Conservation (phyloP, 2,329 filamentous ascomycete species). For the Davidsoniella australis region DNA sequence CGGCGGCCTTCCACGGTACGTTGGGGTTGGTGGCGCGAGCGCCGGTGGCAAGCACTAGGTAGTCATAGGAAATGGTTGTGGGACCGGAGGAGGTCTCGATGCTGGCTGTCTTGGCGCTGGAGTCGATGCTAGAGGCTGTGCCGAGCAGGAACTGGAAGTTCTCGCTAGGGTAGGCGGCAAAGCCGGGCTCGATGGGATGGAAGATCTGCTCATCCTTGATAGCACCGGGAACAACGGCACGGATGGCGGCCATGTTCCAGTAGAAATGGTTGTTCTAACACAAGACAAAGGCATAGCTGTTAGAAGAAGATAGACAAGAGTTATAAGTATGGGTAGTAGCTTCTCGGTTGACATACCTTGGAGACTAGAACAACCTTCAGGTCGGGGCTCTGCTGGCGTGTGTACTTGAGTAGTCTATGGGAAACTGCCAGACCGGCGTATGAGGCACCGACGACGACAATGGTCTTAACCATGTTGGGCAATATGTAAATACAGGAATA, state of each 20-base stretch:
- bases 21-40: conserved; percentile 24
- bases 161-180: conserved; percentile 31
- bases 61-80: conserved; percentile 30
- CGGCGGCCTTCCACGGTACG: conserved; percentile 35
- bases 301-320: neutral
- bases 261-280: conserved; percentile 37
- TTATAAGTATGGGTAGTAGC: neutral
- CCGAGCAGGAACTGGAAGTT: conserved; percentile 36
- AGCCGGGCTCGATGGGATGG: conserved; percentile 30
- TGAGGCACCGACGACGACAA: conserved; percentile 37
- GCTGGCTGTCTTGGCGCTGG: conserved; percentile 23
- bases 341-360: conserved; percentile 24
- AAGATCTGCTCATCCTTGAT: conserved; percentile 33
- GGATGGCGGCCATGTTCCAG: conserved; percentile 40
- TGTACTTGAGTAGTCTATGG: conserved; percentile 37
- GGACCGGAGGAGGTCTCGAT: conserved; percentile 16
- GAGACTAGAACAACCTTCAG: conserved; percentile 38
- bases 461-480: conserved; percentile 29
- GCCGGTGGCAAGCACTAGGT: conserved; percentile 41
- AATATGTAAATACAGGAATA: neutral
- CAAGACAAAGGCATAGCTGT: neutral
- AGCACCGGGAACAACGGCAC: conserved; percentile 34
- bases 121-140: conserved; percentile 26
- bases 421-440: conserved; percentile 35
- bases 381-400: conserved; percentile 25